Percentiles rank a stretch among this genome's conserved stretches.
phyloP scores from a whole-genome alignment of 768 basidiomycete genomes.

The Tulasnella sp. region DNA sequence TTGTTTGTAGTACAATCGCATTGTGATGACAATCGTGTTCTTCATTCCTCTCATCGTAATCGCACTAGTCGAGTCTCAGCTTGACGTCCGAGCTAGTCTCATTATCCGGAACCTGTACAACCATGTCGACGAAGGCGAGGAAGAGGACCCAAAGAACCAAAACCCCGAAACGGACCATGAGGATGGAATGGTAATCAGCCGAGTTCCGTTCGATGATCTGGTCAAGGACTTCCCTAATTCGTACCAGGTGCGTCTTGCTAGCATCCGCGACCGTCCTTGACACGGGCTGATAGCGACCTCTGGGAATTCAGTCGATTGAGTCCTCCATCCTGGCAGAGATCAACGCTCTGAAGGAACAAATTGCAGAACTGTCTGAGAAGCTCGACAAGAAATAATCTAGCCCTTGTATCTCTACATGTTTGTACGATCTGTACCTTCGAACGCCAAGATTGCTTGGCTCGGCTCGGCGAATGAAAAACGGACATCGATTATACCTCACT shows the following conservation, averaged over 20 bases:
- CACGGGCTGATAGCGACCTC: slow-evolving; percentile 20
- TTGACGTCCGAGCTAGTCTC: slow-evolving; percentile 45
- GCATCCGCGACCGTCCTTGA: background rate
- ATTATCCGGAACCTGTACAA: slow-evolving; percentile 72
- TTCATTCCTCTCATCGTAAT: slow-evolving; percentile 70
- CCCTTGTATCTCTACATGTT: background rate
- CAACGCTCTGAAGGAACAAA: slow-evolving; percentile 46
- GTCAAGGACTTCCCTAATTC: slow-evolving; percentile 71
- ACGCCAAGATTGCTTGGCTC: background rate
- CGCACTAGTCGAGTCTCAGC: slow-evolving; percentile 67
- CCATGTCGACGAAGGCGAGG: slow-evolving; percentile 51
- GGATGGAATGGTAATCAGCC: slow-evolving; percentile 64
- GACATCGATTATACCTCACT: background rate
- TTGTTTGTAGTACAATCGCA: slow-evolving; percentile 59
- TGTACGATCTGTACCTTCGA: background rate
- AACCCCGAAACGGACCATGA: slow-evolving; percentile 61
- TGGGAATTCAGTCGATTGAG: slow-evolving; percentile 58
- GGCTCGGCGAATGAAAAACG: background rate
- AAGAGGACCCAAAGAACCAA: slow-evolving; percentile 49
- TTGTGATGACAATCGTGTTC: slow-evolving; percentile 76
- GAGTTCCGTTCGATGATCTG: slow-evolving; percentile 63
- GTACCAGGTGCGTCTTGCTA: slow-evolving; percentile 49
- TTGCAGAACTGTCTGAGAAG: slow-evolving; percentile 7
- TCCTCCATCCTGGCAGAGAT: slow-evolving; percentile 63
- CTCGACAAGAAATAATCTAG: slow-evolving; percentile 3